Conservation (phyloP, 345 rosid species). For the Schrenkiella parvula region DNA sequence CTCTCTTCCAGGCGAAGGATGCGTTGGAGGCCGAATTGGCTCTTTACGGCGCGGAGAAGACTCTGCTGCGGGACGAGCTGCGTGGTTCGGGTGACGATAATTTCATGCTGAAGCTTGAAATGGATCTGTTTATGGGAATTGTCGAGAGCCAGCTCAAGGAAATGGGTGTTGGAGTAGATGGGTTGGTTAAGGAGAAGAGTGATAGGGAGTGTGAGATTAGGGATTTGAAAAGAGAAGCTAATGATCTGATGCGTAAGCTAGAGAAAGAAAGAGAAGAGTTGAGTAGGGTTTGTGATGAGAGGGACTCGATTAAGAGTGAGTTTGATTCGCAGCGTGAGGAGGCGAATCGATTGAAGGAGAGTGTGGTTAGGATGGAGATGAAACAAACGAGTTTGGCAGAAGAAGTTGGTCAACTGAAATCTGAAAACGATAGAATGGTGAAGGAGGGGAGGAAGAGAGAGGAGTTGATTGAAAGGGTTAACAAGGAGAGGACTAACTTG, state of each 20-base stretch:
- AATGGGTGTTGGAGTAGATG: constrained; percentile 32
- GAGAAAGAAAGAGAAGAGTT: constrained; percentile 41
- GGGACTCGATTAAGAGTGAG: constrained; percentile 42
- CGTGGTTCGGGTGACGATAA: constrained; percentile 38
- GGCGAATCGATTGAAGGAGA: constrained; percentile 37
- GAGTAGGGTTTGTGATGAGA: constrained; percentile 41
- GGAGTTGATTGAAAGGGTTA: constrained; percentile 19
- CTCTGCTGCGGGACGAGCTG: constrained; percentile 36
- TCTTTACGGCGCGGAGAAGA: constrained; percentile 31
- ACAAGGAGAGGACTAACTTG: constrained; percentile 33
- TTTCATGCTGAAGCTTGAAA: constrained; percentile 46
- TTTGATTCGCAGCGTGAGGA: constrained; percentile 36
- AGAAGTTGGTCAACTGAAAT: constrained; percentile 41
- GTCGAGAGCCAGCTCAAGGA: constrained; percentile 42
- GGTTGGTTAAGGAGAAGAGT: constrained; percentile 35
- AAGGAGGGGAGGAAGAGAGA: constrained; percentile 38
- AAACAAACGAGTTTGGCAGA: constrained; percentile 25
- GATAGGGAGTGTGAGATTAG: constrained; percentile 40
- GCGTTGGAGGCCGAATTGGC: constrained; percentile 48
- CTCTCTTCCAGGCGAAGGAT: constrained; percentile 42
- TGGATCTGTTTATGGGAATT: constrained; percentile 40
- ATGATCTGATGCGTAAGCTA: constrained; percentile 29
- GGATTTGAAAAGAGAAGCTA: constrained; percentile 42
- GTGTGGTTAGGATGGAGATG: constrained; percentile 40
- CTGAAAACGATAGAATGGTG: constrained; percentile 28